Evolutionary conservation across 2,329 filamentous ascomycete genomes (phyloP).

Genomic region (Cladosporium austrohemisphaericum): DNA sequence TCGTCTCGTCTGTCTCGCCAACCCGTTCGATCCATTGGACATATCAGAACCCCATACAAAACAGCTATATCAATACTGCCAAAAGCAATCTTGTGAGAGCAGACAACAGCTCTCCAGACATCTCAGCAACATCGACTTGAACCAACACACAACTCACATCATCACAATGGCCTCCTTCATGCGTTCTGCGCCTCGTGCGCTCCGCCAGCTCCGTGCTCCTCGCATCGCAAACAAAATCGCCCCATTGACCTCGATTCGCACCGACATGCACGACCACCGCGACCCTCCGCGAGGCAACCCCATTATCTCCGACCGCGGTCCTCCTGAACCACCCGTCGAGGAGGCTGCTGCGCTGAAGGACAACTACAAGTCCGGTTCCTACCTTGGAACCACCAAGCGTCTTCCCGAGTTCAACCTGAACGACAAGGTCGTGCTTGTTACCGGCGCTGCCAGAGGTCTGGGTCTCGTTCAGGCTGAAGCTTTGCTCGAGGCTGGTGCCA

Average conservation of each 20-base stretch:
- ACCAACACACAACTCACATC: not conserved
- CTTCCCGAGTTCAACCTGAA: slow-evolving; percentile 73
- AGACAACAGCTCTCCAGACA: not conserved
- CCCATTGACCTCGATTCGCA: slow-evolving; percentile 19
- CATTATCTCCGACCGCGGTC: slow-evolving; percentile 26
- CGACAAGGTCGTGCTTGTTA: slow-evolving; percentile 67
- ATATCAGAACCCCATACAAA: not conserved
- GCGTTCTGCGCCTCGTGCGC: slow-evolving; percentile 20
- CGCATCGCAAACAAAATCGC: slow-evolving; percentile 15
- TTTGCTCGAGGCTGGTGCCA: slow-evolving; percentile 71
- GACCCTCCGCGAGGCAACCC: slow-evolving; percentile 31
- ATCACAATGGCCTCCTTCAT: slow-evolving; percentile 21
- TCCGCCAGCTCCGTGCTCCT: slow-evolving; percentile 17
- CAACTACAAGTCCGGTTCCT: slow-evolving; percentile 30
- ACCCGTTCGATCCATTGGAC: not conserved
- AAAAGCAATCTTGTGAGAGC: not conserved
- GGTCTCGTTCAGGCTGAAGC: slow-evolving; percentile 72
- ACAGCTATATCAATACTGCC: no score
- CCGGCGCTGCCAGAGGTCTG: slow-evolving; percentile 67
- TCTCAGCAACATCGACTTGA: not conserved
- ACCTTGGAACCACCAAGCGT: slow-evolving; percentile 36
- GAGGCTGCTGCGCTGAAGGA: slow-evolving; percentile 30
- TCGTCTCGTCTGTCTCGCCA: not conserved
- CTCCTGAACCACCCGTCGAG: slow-evolving; percentile 30
- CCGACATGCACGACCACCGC: slow-evolving; percentile 26